Evolutionary conservation across 2,329 filamentous ascomycete genomes (phyloP), one percentile per base, ranked within the genome.

Genomic region (Calonectria montana): DNA sequence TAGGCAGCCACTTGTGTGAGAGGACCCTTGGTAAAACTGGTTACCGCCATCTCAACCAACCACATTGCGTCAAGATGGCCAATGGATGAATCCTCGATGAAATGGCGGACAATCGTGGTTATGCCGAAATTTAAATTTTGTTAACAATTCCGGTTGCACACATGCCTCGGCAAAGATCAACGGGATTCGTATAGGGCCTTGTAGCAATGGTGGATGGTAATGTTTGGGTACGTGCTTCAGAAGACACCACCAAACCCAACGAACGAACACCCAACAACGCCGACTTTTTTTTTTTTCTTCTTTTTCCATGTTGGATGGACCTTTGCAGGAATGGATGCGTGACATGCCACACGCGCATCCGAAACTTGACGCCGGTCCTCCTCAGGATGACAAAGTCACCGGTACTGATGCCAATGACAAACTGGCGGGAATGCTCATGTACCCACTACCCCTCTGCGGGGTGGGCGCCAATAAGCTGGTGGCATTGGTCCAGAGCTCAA

Each of bases 401-500:
- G 25, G 48, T 69, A 69, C 65, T 29, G 37, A 48, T n/a, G 13
- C 23, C 29, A 16, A 29, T 3, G 50, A 35, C 55, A 48, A 29
- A 55, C 21, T 55, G 29, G 63, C 69, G 45, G 55, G 39, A 35
- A 39, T 15, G 13, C 15, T 12, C 35, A 67, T 15, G 71, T 73
- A 70, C 57, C 63, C 47, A 61, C 67, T 73, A 73, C 67, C 70
- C 57, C 31, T 55, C 48, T 61, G 64, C 41, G 71, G 67, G 67
- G 67, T 48, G 27, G 18, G 45, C 21, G 27, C 64, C 61, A 64
- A 70, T 68, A 27, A 43, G 61, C 53, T 27, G 21, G 47, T 25
- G 53, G 48, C 37, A 69, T 69, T 65, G 66, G 66, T 57, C 55
- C 53, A 41, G 18, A 72, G 66, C 68, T 63, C 69, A 66, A 73